Base-by-base conservation (phyloP, 441 rosid genomes). In the Bruguiera hainesii region DNA sequence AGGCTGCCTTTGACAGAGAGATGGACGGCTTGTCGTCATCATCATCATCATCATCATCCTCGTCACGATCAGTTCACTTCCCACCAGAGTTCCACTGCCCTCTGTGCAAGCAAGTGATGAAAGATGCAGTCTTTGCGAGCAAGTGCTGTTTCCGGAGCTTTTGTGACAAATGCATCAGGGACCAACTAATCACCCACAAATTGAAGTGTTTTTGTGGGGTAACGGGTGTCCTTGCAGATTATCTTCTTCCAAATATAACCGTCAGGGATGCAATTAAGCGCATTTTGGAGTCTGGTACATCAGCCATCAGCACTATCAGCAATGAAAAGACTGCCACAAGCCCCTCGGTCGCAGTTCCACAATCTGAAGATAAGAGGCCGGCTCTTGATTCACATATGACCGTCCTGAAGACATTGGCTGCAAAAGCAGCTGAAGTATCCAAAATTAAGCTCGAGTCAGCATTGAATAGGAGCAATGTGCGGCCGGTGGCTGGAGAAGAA, bases 1-100 rank as follows among this genome's bases (percentile, higher is more conserved):
- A 95, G 85, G 99, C 92, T 78, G 99, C 97, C 64, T 96, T 96
- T 83, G 99, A 96, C 85, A 92, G 74, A 76, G 98, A 82, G 77
- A 90, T 92, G 65, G 96, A 91, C 73, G 98, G 98, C 60, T 76
- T 92, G 66, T 96, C 26, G 1, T 26, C 26, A 33, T 86, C 26
- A 26, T 26, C 26, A 33, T 86, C 99, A 21, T 21, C 26, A 1
- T 26, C 26, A 33, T 86, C 93, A 37, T 89, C 89, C 46, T 39
- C 46, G 3, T 39, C 16, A 3, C 42, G 42, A 35, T 35, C 42
- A 35, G 42, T 9, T 35, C 2, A 10, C 46, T 39, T 90, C 75
- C 97, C 98, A 1, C 96, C 97, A 20, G 99, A 96, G 75, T 85
- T 92, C 63, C 93, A 84, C 73, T 92, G 98, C 67, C 98, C 96